Percentiles rank a stretch among this genome's conserved stretches.
These are phyloP conservation scores for Erysiphe pulchra DNA, from an alignment of 2,329 filamentous ascomycete species.

Conservation along the genomic window DNA sequence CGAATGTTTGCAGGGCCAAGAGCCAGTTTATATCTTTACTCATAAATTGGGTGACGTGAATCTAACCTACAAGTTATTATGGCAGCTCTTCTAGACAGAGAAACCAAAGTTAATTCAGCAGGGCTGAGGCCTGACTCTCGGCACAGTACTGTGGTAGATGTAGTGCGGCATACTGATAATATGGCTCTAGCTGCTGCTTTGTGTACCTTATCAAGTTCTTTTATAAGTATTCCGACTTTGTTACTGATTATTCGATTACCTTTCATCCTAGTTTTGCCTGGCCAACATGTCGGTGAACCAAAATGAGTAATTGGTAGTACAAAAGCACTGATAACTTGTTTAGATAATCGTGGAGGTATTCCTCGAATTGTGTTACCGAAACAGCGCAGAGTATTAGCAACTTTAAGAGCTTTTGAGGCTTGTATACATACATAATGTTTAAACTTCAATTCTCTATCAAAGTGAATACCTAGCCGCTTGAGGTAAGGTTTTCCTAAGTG, in stretches of 20 bases:
- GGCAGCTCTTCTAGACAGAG: too few species aligned
- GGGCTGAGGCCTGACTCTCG: too few species aligned
- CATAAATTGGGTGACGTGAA: too few species aligned
- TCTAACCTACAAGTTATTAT: too few species aligned
- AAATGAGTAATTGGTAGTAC: background rate
- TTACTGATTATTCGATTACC: background rate
- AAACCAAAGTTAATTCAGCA: too few species aligned
- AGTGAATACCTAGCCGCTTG: background rate
- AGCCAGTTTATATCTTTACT: too few species aligned
- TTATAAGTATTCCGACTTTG: too few species aligned
- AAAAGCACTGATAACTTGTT: background rate
- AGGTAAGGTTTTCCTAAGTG: background rate
- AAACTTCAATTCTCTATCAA: background rate
- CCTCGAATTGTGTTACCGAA: background rate
- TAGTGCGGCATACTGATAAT: too few species aligned
- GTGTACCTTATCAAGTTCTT: too few species aligned
- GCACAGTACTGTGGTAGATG: too few species aligned
- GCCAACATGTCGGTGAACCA: background rate
- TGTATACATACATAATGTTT: background rate
- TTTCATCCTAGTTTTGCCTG: background rate
- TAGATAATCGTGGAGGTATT: background rate
- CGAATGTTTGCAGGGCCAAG: too few species aligned
- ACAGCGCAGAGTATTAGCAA: background rate
- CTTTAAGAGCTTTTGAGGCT: background rate
- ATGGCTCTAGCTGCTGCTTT: too few species aligned